Evolutionary conservation across 148 eudicot species (phyloP), one percentile per base, ranked within the genome.

Genomic region (Mesembryanthemum crystallinum): DNA sequence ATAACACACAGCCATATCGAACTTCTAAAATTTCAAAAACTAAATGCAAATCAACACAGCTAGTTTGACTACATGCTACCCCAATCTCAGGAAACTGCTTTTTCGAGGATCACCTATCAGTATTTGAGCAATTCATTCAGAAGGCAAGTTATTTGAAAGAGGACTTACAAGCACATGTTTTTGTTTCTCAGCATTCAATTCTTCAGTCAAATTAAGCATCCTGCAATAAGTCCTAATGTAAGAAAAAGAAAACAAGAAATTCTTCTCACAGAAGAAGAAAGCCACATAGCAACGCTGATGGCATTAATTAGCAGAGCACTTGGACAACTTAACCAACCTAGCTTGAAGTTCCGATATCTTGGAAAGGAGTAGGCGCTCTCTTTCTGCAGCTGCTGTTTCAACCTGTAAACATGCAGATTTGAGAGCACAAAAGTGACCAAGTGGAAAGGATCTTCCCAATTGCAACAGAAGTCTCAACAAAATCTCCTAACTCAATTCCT

Each of bases 311-410:
- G 54, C 30, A 64, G 55, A 24, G 17, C 39, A 62, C 18, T 30
- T 25, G 23, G 49, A 57, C 39, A 63, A 35, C 65, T 35, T 49
- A 76, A 80, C 79, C 20, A 67, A 92, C 98, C 98, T 90, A 63
- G 96, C 77, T 84, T 95, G 94, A 69, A 94, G 98, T 73, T 92
- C 97, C 25, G 92, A 85, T 75, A 95, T 92, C 89, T 83, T 89
- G 77, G 67, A 28, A 64, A 88, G 83, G 78, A 95, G 90, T 76
- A 87, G 74, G 13, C 87, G 87, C 73, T 90, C 96, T 87, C 91
- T 92, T 71, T 94, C 97, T 68, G 98, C 86, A 87, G 79, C 83
- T 64, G 81, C 78, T 66, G 82, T 64, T 78, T 92, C 98, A 55
- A 78, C 89, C 98, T 95, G 93, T 60, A 71, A 82, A 59, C 2